Percentiles rank a stretch among this genome's conserved stretches.
Evolutionary conservation across 75 land plant genomes (phyloP).

Genomic region (Chamaecyparis obtusa): DNA sequence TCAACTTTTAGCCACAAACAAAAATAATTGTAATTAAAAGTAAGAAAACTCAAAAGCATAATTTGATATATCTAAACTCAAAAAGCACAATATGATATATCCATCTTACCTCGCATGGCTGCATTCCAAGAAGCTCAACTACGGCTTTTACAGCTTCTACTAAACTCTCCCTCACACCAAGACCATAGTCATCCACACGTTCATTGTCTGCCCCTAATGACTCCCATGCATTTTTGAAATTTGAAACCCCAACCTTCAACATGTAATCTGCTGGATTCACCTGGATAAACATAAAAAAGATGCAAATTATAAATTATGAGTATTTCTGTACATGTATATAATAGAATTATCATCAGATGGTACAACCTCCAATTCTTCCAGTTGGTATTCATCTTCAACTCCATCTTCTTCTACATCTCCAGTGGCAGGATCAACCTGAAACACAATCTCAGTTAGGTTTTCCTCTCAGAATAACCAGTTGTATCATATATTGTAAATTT

Average conservation of each 20-base stretch:
- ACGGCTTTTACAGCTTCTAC: conserved; percentile 87
- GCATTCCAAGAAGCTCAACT: conserved; percentile 86
- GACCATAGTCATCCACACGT: conserved; percentile 90
- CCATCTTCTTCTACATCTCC: conserved; percentile 95
- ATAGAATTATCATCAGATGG: background rate
- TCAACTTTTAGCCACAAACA: background rate
- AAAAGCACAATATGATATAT: background rate
- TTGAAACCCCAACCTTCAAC: conserved; percentile 71
- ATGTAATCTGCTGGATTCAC: conserved; percentile 86
- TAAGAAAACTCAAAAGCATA: background rate
- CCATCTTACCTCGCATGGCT: conserved; percentile 83
- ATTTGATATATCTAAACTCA: background rate
- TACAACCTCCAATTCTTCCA: conserved; percentile 86
- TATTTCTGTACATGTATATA: background rate
- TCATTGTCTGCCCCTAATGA: conserved; percentile 67
- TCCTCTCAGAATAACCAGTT: background rate
- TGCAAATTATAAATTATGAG: background rate
- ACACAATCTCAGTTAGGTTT: background rate
- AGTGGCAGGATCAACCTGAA: conserved; percentile 83
- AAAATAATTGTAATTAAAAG: background rate
- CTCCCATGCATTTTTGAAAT: conserved; percentile 96
- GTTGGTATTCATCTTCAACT: conserved; percentile 93
- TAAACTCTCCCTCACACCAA: conserved; percentile 84
- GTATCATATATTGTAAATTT: background rate
- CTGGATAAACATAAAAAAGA: conserved; percentile 12